phyloP scores from a whole-genome alignment of 1,139 yeast genomes.

The Taphrina populina region DNA sequence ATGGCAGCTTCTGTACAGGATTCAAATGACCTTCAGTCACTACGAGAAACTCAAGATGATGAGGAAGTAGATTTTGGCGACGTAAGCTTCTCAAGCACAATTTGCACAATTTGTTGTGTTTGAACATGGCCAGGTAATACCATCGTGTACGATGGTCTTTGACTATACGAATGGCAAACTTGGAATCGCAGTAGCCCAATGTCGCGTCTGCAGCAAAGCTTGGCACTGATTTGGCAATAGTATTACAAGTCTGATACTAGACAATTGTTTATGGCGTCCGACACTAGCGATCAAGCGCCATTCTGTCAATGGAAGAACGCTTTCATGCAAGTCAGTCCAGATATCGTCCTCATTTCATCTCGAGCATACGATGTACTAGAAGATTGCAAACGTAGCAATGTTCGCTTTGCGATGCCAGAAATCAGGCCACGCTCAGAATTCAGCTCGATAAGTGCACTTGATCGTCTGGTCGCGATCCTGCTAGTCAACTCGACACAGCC shows the following conservation, averaged over 20 bases:
- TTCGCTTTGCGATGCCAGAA: constrained; percentile 1
- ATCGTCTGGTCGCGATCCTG: background rate
- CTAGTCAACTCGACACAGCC: background rate
- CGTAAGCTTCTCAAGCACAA: constrained; percentile 3
- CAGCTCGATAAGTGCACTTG: background rate
- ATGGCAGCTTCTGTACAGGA: background rate
- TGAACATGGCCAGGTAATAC: constrained; percentile 6
- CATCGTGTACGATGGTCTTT: constrained; percentile 32
- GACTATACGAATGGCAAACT: constrained; percentile 34
- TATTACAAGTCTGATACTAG: constrained; percentile 14
- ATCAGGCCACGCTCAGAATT: constrained; percentile 38
- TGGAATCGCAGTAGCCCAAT: constrained; percentile 34
- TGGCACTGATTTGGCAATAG: constrained; percentile 23
- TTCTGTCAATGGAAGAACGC: constrained; percentile 15
- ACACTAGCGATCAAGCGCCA: constrained; percentile 29
- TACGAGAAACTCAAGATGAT: background rate
- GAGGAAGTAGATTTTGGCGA: constrained; percentile 20
- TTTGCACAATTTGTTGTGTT: too few relatives aligned
- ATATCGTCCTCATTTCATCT: constrained; percentile 35
- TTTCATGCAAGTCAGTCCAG: constrained; percentile 37
- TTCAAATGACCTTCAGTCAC: background rate
- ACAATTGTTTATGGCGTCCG: constrained; percentile 15
- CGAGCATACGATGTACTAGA: constrained; percentile 36
- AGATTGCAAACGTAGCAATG: constrained; percentile 13
- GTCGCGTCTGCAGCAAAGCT: constrained; percentile 26